A percentile compares a stretch with the other conserved stretches of the same genome.
phyloP scores from a whole-genome alignment of 2,329 filamentous ascomycete genomes.

The Colletotrichum sp. region DNA sequence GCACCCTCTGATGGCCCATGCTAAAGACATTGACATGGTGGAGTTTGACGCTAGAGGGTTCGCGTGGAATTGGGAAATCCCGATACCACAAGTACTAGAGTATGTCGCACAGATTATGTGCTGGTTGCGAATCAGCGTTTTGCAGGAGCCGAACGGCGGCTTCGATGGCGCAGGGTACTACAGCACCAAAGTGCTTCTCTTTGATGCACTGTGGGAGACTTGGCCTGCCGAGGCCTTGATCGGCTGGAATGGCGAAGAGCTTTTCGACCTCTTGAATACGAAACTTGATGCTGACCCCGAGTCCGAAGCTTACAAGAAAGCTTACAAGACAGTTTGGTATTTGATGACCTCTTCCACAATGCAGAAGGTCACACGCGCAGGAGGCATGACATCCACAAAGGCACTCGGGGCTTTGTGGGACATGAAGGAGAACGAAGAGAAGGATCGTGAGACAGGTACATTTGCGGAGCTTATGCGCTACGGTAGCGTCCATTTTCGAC shows the following conservation, averaged over 20 bases:
- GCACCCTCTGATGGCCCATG: conserved; percentile 30
- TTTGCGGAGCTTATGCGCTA: conserved; percentile 3
- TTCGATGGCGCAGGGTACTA: conserved; percentile 28
- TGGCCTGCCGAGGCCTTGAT: background rate
- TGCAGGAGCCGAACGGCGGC: conserved; percentile 27
- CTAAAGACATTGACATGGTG: conserved; percentile 27
- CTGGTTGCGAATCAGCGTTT: conserved; percentile 33
- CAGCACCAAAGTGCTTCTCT: background rate
- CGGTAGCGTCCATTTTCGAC: background rate
- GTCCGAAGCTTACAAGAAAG: background rate
- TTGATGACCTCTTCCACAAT: background rate
- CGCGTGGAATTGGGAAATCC: conserved; percentile 36
- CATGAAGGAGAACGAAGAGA: background rate
- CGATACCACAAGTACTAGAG: conserved; percentile 33
- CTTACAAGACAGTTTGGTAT: background rate
- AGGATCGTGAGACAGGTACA: background rate
- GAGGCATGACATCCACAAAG: background rate
- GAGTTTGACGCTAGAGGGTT: conserved; percentile 24
- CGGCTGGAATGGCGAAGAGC: conserved; percentile 1
- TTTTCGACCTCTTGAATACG: background rate
- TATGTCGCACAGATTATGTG: conserved; percentile 43
- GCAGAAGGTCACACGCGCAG: conserved; percentile 1
- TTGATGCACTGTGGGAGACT: background rate
- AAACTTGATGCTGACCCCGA: background rate
- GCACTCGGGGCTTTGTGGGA: background rate